A percentile compares a stretch with the other conserved stretches of the same genome.
phyloP scores from a whole-genome alignment of 768 basidiomycete species.

The Mycena chlorophos region DNA sequence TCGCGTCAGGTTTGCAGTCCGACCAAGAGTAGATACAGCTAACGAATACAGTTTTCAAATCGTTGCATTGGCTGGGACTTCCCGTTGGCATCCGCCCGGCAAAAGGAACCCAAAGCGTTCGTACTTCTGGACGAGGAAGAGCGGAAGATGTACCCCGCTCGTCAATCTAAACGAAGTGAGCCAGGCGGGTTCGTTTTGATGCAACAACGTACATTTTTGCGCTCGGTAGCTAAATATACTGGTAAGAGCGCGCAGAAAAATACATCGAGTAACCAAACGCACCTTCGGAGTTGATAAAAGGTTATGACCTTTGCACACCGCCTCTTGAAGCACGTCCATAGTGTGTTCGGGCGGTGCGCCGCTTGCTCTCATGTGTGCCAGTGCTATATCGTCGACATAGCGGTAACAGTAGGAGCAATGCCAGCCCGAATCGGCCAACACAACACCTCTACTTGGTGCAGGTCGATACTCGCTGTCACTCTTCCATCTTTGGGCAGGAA shows the following conservation, averaged over 20 bases:
- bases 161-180: conserved; percentile 53
- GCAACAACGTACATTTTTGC: conserved; percentile 38
- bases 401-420: conserved; percentile 71
- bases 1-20: no score
- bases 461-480: conserved; percentile 47
- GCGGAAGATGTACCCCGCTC: conserved; percentile 54
- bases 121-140: conserved; percentile 52
- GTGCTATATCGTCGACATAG: conserved; percentile 56
- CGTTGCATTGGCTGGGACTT: conserved; percentile 9
- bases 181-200: background rate
- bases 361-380: conserved; percentile 58
- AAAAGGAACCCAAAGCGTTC: conserved; percentile 52
- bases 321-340: conserved; percentile 46
- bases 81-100: conserved; percentile 54
- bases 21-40: no score
- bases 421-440: conserved; percentile 67
- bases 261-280: background rate
- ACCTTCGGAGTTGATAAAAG: background rate
- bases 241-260: background rate
- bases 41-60: no score
- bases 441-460: conserved; percentile 45
- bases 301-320: conserved; percentile 49
- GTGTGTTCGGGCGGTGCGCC: conserved; percentile 66
- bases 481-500: conserved; percentile 51
- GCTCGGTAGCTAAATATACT: background rate